phyloP scores from a whole-genome alignment of 2,329 filamentous ascomycete species.

The Ilyonectria mors-panacis region DNA sequence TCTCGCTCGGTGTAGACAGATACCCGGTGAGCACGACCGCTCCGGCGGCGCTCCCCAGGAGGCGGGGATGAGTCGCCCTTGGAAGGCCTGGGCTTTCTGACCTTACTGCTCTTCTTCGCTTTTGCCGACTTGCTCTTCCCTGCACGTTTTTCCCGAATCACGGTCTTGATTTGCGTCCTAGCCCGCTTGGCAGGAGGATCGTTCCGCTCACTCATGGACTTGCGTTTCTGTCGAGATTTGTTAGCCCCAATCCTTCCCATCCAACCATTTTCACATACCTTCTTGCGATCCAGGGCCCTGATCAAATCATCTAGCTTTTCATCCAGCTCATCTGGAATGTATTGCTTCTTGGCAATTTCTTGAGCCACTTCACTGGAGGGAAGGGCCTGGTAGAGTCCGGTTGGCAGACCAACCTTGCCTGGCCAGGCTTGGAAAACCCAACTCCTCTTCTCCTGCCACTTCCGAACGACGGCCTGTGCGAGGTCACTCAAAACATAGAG shows the following conservation, averaged over 20 bases:
- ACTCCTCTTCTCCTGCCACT: slow-evolving; percentile 87
- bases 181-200: slow-evolving; percentile 60
- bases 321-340: slow-evolving; percentile 82
- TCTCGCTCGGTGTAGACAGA: slow-evolving; percentile 71
- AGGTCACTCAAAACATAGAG: slow-evolving; percentile 92
- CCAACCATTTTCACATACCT: slow-evolving; percentile 59
- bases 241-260: slow-evolving; percentile 40
- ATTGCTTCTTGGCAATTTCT: slow-evolving; percentile 88
- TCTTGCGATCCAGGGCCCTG: slow-evolving; percentile 79
- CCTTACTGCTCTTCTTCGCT: slow-evolving; percentile 54
- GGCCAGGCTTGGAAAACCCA: slow-evolving; percentile 91
- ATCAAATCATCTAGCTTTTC: slow-evolving; percentile 81
- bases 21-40: slow-evolving; percentile 64
- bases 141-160: slow-evolving; percentile 55
- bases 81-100: slow-evolving; percentile 48
- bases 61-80: slow-evolving; percentile 51
- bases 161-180: slow-evolving; percentile 56
- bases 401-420: slow-evolving; percentile 84
- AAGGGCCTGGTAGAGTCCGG: slow-evolving; percentile 82
- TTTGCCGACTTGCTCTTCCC: slow-evolving; percentile 54
- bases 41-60: slow-evolving; percentile 67
- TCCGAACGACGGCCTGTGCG: slow-evolving; percentile 83
- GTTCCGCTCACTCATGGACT: slow-evolving; percentile 65
- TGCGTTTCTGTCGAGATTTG: slow-evolving; percentile 66
- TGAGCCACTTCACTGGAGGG: slow-evolving; percentile 84